phyloP scores from a whole-genome alignment of 148 eudicot species.

The Rhododendron ovatum region DNA sequence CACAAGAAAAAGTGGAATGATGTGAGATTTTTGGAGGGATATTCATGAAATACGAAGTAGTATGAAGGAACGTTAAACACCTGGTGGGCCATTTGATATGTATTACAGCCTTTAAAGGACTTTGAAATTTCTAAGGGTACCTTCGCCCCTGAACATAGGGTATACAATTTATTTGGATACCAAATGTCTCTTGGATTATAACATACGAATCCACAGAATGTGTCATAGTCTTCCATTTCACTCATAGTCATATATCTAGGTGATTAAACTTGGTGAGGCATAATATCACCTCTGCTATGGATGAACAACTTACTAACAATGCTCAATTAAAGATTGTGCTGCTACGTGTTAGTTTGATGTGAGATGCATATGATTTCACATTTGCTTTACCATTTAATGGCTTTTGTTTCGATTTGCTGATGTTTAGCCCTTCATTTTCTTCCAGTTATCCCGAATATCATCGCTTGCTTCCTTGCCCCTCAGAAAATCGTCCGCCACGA shows the following conservation, averaged over 20 bases:
- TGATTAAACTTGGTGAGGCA: background rate
- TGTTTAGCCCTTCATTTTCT: background rate
- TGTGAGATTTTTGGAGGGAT: background rate
- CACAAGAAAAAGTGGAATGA: background rate
- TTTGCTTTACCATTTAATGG: background rate
- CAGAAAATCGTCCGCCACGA: conserved; percentile 60
- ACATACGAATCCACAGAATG: too few species aligned
- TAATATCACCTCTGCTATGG: background rate
- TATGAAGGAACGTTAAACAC: background rate
- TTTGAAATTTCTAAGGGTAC: background rate
- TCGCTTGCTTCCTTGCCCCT: conserved; percentile 78
- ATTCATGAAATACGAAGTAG: background rate
- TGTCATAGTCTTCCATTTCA: too few species aligned
- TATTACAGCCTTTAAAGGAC: background rate
- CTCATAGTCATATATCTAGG: too few species aligned
- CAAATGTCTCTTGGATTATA: too few species aligned
- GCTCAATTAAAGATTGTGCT: background rate
- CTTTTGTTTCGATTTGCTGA: background rate
- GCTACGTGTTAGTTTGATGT: background rate
- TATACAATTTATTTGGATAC: too few species aligned
- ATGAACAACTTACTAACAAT: background rate
- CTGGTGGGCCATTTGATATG: background rate
- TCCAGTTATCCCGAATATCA: conserved; percentile 53
- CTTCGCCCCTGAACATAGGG: background rate
- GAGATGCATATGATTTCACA: background rate